These are phyloP conservation scores for Niebla homalea DNA, from an alignment of 495 filamentous ascomycete genomes.

Conservation along the genomic window DNA sequence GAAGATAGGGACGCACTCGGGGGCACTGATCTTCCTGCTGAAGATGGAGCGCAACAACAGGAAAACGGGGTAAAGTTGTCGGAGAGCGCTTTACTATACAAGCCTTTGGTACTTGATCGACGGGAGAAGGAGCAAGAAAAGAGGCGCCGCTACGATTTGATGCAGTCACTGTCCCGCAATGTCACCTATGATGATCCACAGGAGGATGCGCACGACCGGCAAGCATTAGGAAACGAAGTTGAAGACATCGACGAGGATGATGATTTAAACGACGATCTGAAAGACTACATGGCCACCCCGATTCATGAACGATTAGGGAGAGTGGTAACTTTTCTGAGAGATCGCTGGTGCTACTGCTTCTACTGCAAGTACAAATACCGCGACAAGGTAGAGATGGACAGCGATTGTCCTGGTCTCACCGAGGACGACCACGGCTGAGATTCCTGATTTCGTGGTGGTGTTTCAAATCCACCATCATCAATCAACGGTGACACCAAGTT, in stretches of 20 bases:
- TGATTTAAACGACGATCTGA: constrained; percentile 71
- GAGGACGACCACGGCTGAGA: constrained; percentile 84
- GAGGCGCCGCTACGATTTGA: constrained; percentile 54
- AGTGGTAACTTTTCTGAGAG: constrained; percentile 55
- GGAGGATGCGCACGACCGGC: constrained; percentile 41
- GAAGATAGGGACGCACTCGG: constrained; percentile 9
- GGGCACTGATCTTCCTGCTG: not conserved
- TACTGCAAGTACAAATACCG: constrained; percentile 86
- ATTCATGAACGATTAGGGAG: constrained; percentile 47
- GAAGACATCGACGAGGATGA: constrained; percentile 78
- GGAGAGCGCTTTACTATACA: constrained; percentile 66
- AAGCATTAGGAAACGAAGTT: constrained; percentile 40
- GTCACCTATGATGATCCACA: constrained; percentile 39
- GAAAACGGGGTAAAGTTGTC: constrained; percentile 32
- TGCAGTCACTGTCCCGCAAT: constrained; percentile 32
- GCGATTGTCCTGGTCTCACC: constrained; percentile 77
- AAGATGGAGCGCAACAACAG: constrained; percentile 18
- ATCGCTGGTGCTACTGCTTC: constrained; percentile 74
- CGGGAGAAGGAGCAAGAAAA: constrained; percentile 57
- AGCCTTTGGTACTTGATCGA: constrained; percentile 55
- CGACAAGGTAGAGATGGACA: constrained; percentile 47
- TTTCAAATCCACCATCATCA: too few relatives aligned
- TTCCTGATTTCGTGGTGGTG: not conserved
- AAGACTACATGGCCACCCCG: constrained; percentile 63
- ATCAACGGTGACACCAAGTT: too few relatives aligned